A percentile compares a stretch with the other conserved stretches of the same genome.
Conservation (phyloP, 345 rosid species). For the Kernera saxatilis region DNA sequence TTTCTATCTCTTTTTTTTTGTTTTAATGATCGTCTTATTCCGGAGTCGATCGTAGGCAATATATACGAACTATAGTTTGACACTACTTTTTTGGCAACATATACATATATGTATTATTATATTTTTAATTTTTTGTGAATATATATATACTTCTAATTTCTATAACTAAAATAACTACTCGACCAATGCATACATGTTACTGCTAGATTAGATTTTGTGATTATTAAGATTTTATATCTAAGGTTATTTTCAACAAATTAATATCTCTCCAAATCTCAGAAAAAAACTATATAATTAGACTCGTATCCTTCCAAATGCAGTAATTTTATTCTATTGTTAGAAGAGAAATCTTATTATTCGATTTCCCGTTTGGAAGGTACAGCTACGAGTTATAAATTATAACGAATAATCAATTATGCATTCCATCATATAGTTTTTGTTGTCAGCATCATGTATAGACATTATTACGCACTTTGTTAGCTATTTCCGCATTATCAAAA, state of each 20-base stretch:
- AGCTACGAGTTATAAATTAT: neutral
- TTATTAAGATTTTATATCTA: neutral
- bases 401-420: constrained; percentile 7
- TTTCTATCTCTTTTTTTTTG: too few relatives aligned
- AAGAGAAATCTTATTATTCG: constrained; percentile 20
- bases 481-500: neutral
- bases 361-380: constrained; percentile 2
- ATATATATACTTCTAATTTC: too few relatives aligned
- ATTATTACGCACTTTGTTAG: neutral
- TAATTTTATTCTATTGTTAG: constrained; percentile 2
- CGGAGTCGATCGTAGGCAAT: too few relatives aligned
- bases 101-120: too few relatives aligned
- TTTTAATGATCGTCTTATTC: too few relatives aligned
- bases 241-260: constrained; percentile 16
- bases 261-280: neutral
- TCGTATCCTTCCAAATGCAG: neutral
- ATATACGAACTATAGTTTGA: too few relatives aligned
- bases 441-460: neutral
- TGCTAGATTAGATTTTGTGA: constrained; percentile 1
- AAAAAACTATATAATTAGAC: neutral
- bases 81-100: too few relatives aligned
- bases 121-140: too few relatives aligned
- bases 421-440: neutral
- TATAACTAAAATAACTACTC: too few relatives aligned
- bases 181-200: neutral